A percentile compares a stretch with the other conserved stretches of the same genome.
phyloP scores from a whole-genome alignment of 352 stramenopile species.

The Phytophthora crassamura region DNA sequence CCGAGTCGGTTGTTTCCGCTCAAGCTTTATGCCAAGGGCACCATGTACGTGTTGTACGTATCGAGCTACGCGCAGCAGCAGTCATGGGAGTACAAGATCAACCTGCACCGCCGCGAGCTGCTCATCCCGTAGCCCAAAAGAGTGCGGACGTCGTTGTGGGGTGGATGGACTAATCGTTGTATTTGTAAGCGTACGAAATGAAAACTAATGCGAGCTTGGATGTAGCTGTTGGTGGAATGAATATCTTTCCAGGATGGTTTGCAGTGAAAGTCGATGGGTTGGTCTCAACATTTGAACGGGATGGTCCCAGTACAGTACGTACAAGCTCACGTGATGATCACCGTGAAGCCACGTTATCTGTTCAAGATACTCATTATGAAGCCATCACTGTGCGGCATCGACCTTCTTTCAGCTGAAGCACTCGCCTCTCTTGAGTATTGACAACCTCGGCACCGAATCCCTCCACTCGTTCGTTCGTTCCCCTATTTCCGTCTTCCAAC shows the following conservation, averaged over 20 bases:
- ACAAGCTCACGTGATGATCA: too few relatives aligned
- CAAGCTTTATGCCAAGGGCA: slow-evolving; percentile 75
- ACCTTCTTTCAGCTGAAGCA: too few relatives aligned
- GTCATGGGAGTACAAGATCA: slow-evolving; percentile 84
- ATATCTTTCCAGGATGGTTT: not conserved
- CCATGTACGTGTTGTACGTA: slow-evolving; percentile 78
- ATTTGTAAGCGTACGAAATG: slow-evolving; percentile 34
- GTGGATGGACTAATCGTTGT: slow-evolving; percentile 20
- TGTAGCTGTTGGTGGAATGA: too few relatives aligned
- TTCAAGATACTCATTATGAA: too few relatives aligned
- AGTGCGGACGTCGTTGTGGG: not conserved
- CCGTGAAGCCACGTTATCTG: too few relatives aligned
- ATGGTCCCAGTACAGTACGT: too few relatives aligned
- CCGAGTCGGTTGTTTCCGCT: slow-evolving; percentile 66
- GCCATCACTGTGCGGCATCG: too few relatives aligned
- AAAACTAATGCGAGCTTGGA: not conserved
- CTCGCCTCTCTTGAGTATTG: too few relatives aligned
- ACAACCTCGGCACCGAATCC: too few relatives aligned
- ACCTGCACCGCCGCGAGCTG: slow-evolving; percentile 71
- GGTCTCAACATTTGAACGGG: too few relatives aligned
- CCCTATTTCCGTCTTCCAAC: too few relatives aligned
- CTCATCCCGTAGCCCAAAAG: slow-evolving; percentile 61
- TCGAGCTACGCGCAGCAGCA: slow-evolving; percentile 82
- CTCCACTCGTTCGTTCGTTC: too few relatives aligned
- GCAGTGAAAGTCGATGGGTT: slow-evolving; percentile 28